Base-by-base conservation (phyloP, 805 yeast genomes). In the Starmera pachycereana region DNA sequence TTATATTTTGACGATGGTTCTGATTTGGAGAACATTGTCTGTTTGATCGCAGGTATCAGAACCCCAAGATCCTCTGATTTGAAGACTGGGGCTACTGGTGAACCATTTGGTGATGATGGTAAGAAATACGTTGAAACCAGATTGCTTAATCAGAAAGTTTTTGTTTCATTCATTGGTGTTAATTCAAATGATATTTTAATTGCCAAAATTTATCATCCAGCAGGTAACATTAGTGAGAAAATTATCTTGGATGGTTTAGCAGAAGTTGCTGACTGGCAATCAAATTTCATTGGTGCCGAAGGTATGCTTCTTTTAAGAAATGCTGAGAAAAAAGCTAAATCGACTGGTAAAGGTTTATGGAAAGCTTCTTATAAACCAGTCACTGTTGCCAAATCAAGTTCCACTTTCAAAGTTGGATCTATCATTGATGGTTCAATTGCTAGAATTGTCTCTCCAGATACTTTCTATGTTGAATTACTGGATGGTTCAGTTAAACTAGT, bases 261-360 rank as follows among this genome's bases (percentile, higher is more conserved):
- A 11, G 78, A 76, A 47, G 76, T 85, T 37, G 73, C 78, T 22
- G 95, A 86, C 56, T 80, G 90, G 87, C 95, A 87, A 56, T 74
- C 87, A 1, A 54, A 72, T 12, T 50, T 76, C 33, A 63, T 86
- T 42, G 95, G 95, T 6, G 63, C 87, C 10, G 61, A 68, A 35
- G 64, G 66, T 19, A 83, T 86, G 88, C 49, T 70, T 2, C 54
- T 56, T 30, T 68, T 83, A 40, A 73, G 95, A 53, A 71, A 66
- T 43, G 75, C 79, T 25, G 94, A 84, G 56, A 73, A 68, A 44
- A 54, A 66, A 1, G 92, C 90, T 12, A 77, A 71, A 50, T 47
- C 49, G 18, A 61, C 67, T 22, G 80, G 75, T 14, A 68, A 69
- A 45, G 80, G 81, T 12, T 48, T 79, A 27, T 84, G 84, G 75